Percentiles rank a stretch among this genome's conserved stretches.
These are phyloP conservation scores for Pichia sporocuriosa DNA, from an alignment of 805 yeast species.

Conservation along the genomic window DNA sequence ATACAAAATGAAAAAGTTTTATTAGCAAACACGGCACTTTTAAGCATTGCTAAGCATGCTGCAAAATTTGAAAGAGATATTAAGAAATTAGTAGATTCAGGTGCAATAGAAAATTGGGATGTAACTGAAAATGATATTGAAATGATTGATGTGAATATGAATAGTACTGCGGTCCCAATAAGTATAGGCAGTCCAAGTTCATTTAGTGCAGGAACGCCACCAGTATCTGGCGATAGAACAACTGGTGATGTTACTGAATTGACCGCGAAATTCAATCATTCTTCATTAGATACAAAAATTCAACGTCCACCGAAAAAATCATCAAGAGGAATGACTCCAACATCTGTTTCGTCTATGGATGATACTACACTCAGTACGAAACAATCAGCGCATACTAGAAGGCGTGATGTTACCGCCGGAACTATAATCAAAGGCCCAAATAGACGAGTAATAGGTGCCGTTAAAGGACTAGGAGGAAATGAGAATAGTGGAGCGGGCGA, in stretches of 20 bases:
- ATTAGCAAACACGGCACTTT: conserved; percentile 78
- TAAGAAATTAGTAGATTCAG: conserved; percentile 69
- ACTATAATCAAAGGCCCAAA: conserved; percentile 11
- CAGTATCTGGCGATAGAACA: neutral
- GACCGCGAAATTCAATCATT: conserved; percentile 1
- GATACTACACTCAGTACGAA: neutral
- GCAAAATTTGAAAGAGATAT: conserved; percentile 69
- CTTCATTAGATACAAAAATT: conserved; percentile 4
- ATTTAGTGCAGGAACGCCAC: neutral
- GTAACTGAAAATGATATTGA: conserved; percentile 38
- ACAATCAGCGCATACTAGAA: conserved; percentile 9
- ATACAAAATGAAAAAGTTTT: conserved; percentile 74
- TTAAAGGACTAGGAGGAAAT: neutral
- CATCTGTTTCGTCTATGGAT: neutral
- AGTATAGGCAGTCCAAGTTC: neutral
- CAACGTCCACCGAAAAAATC: conserved; percentile 6
- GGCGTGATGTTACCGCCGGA: conserved; percentile 23
- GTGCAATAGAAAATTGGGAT: conserved; percentile 40
- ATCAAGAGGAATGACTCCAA: conserved; percentile 12
- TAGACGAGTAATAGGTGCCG: conserved; percentile 6
- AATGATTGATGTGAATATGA: neutral
- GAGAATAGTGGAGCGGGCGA: conserved; percentile 34
- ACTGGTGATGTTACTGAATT: neutral
- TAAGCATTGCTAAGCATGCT: conserved; percentile 69
- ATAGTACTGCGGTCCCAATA: neutral